These are phyloP conservation scores for Aaosphaeria arxii DNA, from an alignment of 2,329 filamentous ascomycete species.

Conservation along the genomic window DNA sequence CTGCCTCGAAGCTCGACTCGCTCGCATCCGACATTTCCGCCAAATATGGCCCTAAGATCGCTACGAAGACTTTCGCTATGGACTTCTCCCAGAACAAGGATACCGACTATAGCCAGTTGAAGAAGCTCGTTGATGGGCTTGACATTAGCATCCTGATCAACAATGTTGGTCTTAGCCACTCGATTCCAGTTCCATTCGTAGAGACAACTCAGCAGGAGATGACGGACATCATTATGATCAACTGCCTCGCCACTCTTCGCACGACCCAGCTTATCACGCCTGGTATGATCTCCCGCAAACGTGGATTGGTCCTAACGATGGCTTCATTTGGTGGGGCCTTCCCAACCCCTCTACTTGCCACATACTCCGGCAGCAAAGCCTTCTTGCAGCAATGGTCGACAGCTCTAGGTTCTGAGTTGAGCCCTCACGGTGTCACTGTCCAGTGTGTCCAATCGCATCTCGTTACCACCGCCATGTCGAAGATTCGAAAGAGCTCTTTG, in stretches of 20 bases:
- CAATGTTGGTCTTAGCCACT: slow-evolving; percentile 94
- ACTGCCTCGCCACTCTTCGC: slow-evolving; percentile 86
- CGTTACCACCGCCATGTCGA: slow-evolving; percentile 95
- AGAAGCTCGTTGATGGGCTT: slow-evolving; percentile 65
- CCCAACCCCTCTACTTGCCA: slow-evolving; percentile 87
- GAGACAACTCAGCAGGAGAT: slow-evolving; percentile 78
- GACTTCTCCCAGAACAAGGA: slow-evolving; percentile 82
- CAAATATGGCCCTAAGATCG: slow-evolving; percentile 61
- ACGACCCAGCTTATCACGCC: slow-evolving; percentile 83
- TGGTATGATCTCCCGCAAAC: slow-evolving; percentile 77
- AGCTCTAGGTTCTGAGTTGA: slow-evolving; percentile 78
- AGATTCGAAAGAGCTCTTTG: slow-evolving; percentile 75
- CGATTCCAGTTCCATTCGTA: slow-evolving; percentile 84
- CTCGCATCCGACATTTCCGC: slow-evolving; percentile 72
- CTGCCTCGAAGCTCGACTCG: slow-evolving; percentile 81
- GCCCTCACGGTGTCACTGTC: slow-evolving; percentile 78
- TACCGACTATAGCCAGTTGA: slow-evolving; percentile 73
- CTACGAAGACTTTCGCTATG: slow-evolving; percentile 82
- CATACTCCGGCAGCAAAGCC: slow-evolving; percentile 96
- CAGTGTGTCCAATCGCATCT: slow-evolving; percentile 90
- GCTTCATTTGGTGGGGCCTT: slow-evolving; percentile 92
- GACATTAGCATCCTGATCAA: slow-evolving; percentile 90
- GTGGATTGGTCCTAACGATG: slow-evolving; percentile 92
- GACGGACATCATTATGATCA: slow-evolving; percentile 88
- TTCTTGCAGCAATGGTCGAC: slow-evolving; percentile 97